phyloP scores from a whole-genome alignment of 306 rosid species.

The Coriaria nepalensis region DNA sequence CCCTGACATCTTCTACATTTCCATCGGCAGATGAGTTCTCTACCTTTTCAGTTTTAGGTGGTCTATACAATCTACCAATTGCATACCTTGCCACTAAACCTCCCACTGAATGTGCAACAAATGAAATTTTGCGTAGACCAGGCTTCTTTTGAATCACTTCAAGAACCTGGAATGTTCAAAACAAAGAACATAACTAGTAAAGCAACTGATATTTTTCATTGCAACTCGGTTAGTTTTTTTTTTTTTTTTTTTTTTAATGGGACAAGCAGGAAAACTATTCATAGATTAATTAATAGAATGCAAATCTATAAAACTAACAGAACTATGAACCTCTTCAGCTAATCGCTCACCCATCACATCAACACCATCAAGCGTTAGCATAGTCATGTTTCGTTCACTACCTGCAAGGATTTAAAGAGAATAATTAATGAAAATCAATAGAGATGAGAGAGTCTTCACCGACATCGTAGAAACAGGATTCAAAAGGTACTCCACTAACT shows the following conservation, averaged over 20 bases:
- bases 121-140: slow-evolving; percentile 58
- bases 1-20: slow-evolving; percentile 24
- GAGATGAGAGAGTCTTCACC: background rate
- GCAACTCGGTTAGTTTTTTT: no score
- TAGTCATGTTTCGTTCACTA: slow-evolving; percentile 77
- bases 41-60: slow-evolving; percentile 26
- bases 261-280: no score
- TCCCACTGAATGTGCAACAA: slow-evolving; percentile 92
- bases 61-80: slow-evolving; percentile 66
- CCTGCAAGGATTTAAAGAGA: slow-evolving; percentile 35
- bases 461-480: no score
- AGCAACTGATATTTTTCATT: no score
- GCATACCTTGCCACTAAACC: slow-evolving; percentile 91
- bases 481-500: no score
- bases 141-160: slow-evolving; percentile 64
- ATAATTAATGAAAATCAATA: slow-evolving; percentile 3
- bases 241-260: no score
- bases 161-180: slow-evolving; percentile 37
- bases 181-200: background rate
- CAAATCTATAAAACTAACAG: background rate
- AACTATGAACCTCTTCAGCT: slow-evolving; percentile 53
- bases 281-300: background rate
- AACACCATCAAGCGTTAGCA: slow-evolving; percentile 71
- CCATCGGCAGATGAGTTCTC: slow-evolving; percentile 23
- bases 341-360: slow-evolving; percentile 95